Conservation (phyloP, 805 yeast species). For the Starmera quercuum region DNA sequence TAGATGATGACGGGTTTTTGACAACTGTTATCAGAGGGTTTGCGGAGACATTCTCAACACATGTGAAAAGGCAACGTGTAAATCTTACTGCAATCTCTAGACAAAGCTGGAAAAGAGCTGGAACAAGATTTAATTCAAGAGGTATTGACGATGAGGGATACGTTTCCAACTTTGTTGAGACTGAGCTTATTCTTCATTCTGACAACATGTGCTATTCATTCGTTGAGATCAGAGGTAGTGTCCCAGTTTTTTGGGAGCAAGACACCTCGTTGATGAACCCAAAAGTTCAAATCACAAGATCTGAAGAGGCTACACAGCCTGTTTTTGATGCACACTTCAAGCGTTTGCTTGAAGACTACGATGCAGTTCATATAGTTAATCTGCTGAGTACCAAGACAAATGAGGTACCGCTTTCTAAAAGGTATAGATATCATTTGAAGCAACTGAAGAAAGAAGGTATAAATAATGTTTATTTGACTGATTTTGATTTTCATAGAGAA, state of each 20-base stretch:
- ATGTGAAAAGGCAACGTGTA: slow-evolving; percentile 29
- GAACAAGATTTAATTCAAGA: slow-evolving; percentile 89
- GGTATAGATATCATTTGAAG: slow-evolving; percentile 55
- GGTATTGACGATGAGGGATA: slow-evolving; percentile 94
- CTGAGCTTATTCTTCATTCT: slow-evolving; percentile 71
- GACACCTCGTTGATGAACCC: slow-evolving; percentile 88
- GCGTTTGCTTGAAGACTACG: slow-evolving; percentile 63
- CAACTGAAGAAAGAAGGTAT: slow-evolving; percentile 23
- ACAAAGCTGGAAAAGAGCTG: slow-evolving; percentile 97
- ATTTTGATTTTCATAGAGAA: slow-evolving; percentile 91
- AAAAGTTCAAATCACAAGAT: slow-evolving; percentile 81
- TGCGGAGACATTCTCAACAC: slow-evolving; percentile 63
- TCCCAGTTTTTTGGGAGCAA: slow-evolving; percentile 97
- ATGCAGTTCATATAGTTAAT: slow-evolving; percentile 85
- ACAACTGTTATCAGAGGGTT: slow-evolving; percentile 94
- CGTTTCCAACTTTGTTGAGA: slow-evolving; percentile 93
- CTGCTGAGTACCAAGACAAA: slow-evolving; percentile 72
- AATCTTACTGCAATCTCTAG: slow-evolving; percentile 76
- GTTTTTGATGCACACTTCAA: slow-evolving; percentile 79
- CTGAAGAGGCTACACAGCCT: slow-evolving; percentile 88
- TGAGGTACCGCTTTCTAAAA: slow-evolving; percentile 63
- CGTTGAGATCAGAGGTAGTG: slow-evolving; percentile 89
- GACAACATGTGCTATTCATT: slow-evolving; percentile 57
- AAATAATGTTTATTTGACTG: slow-evolving; percentile 51
- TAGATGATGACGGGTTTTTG: slow-evolving; percentile 74